Conservation (phyloP, 371 early-diverging fungal species). For the Lichtheimia corymbifera region DNA sequence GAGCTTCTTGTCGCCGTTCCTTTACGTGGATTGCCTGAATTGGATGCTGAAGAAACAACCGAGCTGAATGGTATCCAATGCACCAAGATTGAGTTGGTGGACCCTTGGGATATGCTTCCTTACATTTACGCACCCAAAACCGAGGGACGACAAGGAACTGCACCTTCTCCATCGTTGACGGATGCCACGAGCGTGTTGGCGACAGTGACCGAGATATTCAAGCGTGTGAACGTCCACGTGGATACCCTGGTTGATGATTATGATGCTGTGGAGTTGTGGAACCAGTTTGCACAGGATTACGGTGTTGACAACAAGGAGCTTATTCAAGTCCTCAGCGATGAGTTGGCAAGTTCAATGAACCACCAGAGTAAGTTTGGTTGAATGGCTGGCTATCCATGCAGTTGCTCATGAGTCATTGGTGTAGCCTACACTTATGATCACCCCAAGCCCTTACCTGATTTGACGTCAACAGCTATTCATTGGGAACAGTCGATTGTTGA, state of each 20-base stretch:
- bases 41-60: conserved; percentile 12
- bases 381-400: not conserved
- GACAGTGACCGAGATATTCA: not conserved
- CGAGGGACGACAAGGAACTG: not conserved
- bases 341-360: conserved; percentile 39
- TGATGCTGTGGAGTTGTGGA: conserved; percentile 42
- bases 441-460: conserved; percentile 50
- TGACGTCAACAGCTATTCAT: conserved; percentile 50
- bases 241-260: conserved; percentile 23
- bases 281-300: conserved; percentile 28
- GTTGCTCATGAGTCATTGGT: not conserved
- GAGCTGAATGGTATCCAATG: conserved; percentile 23
- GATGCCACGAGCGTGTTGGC: not conserved
- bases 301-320: conserved; percentile 29
- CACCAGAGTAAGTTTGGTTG: conserved; percentile 41
- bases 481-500: conserved; percentile 78
- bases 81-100: conserved; percentile 35
- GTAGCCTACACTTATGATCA: conserved; percentile 55
- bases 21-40: conserved; percentile 39
- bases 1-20: conserved; percentile 40
- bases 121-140: conserved; percentile 27
- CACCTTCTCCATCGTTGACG: not conserved
- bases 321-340: conserved; percentile 31
- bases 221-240: not conserved
- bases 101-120: conserved; percentile 45